Base-by-base conservation (phyloP, 2,329 filamentous ascomycete species). In the Neurospora sp. region DNA sequence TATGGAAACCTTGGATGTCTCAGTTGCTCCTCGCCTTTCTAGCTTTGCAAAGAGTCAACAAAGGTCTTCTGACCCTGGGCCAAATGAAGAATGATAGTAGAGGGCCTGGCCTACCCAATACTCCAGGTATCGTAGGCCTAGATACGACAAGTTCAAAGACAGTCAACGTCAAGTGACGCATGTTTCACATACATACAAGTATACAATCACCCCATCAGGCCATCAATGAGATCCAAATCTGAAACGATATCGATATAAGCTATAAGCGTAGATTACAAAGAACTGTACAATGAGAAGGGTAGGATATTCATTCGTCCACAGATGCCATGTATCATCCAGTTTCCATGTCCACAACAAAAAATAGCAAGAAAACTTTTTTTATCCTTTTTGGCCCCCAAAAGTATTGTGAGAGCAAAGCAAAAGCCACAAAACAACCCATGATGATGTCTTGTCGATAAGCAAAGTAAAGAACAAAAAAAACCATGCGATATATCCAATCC, bases 1-100 rank as follows among this genome's bases (percentile, higher is more conserved):
- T 6, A 1, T 15, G 3, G 11, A 1, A 23, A 15, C 19, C 2
- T 0, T 6, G 3, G 0, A 8, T 12, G 0, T 28, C 43, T 3
- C 19, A 52, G 2, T 12, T 52, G 0, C 43, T 6, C 4, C 5
- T 28, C 2, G 11, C 46, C 19, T 52, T 1, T 52, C 11, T 1
- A 52, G 11, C 11, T 15, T 6, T 12, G 6, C 3, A 15, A 1
- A 23, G 0, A 52, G 43, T 15, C 43, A 23, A 3, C 11, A 15
- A 3, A 52, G 43, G 5, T 52, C 5, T 52, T 12, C 11, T 0
- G 11, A 39, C 38, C 10, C n/a, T 2, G 41, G 4, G 8, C 8
- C n/a, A 1, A 19, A 46, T 19, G n/a, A 10, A 19, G 8, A 46
- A 46, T 2, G 41, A 19, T 19, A 11, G 2, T n/a, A 19, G n/a